Base-by-base conservation (phyloP, 2,329 filamentous ascomycete genomes). In the Leptoxyphium fumago region DNA sequence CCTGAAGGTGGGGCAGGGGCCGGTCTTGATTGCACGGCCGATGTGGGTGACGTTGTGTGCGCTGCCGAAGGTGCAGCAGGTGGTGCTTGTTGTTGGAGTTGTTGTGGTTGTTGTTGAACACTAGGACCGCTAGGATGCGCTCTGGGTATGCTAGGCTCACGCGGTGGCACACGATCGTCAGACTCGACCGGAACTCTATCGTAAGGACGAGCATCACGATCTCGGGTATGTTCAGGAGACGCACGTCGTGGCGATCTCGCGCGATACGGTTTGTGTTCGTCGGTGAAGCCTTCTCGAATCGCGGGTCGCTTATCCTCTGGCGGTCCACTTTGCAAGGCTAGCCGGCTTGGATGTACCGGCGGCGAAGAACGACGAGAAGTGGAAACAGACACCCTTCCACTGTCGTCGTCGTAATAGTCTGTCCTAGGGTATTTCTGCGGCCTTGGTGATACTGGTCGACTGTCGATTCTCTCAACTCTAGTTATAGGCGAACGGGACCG, bases 311-410 rank as follows among this genome's bases (percentile, higher is more conserved):
- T 53, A 47, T 48, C 43, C 17, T 55, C 55, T 18, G 34, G 32
- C 5, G 14, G 29, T 55, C 54, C 26, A 18, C 45, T 50, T 34
- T 64, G 57, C 14, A 68, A 54, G 40, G 64, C 67, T 41, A 66
- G 56, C 51, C 73, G 68, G 50, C 75, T 77, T 13, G 70, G 68
- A 52, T 77, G 73, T 11, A 72, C 61, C 10, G 65, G 72, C 13
- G 78, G 78, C 5, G 78, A 80, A 8, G 78, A 78, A 41, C 75
- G 69, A 45, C 75, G 71, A 17, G 77, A 80, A 28, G 73, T 77
- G 15, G 69, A 61, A 15, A 63, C 69, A 8, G 77, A 80, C 34
- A 69, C 72, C 45, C 69, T 63, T 17, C 68, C 71, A 17, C 72
- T 75, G 38, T 67, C 65, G 42, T 71, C 68, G 29, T 69, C 69